Evolutionary conservation across 768 basidiomycete genomes (phyloP).

Genomic region (Amanita molliuscula): DNA sequence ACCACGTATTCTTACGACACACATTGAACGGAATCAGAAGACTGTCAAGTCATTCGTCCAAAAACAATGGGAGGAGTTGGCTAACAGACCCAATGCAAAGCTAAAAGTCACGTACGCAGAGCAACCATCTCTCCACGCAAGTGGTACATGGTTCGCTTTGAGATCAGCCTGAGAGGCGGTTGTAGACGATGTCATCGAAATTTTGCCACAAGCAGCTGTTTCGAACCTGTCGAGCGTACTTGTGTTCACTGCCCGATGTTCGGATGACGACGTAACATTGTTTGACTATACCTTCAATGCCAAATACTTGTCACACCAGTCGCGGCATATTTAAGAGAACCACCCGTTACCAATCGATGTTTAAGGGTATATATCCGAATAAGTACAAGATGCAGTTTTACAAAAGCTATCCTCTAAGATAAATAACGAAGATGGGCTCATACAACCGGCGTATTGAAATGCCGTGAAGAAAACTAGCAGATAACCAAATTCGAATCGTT

Average conservation of each 20-base stretch:
- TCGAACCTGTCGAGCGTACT: background rate
- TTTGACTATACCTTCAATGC: background rate
- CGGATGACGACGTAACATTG: background rate
- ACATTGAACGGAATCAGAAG: conserved; percentile 80
- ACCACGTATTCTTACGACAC: conserved; percentile 69
- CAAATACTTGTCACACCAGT: background rate
- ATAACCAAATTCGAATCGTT: background rate
- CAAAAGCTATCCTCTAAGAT: background rate
- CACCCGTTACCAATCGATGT: background rate
- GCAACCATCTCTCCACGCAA: conserved; percentile 84
- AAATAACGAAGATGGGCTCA: background rate
- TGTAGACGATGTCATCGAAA: conserved; percentile 55
- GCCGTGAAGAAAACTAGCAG: background rate
- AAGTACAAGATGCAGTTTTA: background rate
- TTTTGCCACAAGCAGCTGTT: background rate
- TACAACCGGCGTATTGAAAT: background rate
- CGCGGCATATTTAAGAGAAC: background rate
- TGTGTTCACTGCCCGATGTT: background rate
- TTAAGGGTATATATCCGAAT: background rate
- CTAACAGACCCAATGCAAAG: background rate
- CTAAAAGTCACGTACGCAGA: conserved; percentile 61
- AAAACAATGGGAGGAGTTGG: background rate
- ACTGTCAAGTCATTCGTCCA: conserved; percentile 24
- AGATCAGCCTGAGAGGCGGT: conserved; percentile 80
- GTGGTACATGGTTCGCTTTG: conserved; percentile 62